phyloP scores from a whole-genome alignment of 73 alveolate species.

The Diophrys sp. region DNA sequence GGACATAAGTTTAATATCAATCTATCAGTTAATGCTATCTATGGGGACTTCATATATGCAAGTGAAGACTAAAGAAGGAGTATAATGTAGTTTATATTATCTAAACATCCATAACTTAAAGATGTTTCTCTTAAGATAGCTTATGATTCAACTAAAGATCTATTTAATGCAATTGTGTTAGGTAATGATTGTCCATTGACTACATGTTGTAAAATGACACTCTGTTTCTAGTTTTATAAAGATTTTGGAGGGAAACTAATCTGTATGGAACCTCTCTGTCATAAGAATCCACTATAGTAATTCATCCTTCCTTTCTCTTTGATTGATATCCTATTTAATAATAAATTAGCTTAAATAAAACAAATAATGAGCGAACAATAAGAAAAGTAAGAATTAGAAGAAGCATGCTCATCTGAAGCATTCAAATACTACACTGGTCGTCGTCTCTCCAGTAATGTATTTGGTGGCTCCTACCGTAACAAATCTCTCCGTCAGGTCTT shows the following conservation, averaged over 20 bases:
- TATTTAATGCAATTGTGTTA: slow-evolving; percentile 29
- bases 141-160: slow-evolving; percentile 11
- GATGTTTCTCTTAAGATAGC: slow-evolving; percentile 16
- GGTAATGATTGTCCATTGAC: slow-evolving; percentile 49
- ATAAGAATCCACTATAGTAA: slow-evolving; percentile 36
- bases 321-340: not conserved
- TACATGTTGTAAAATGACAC: slow-evolving; percentile 50
- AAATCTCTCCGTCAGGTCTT: no score
- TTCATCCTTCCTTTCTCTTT: slow-evolving; percentile 9
- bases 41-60: slow-evolving; percentile 4
- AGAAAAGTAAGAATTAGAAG: no score
- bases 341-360: not conserved
- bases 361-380: not conserved
- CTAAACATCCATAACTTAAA: not conserved
- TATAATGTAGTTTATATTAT: not conserved
- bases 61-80: not conserved
- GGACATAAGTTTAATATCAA: not conserved
- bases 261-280: slow-evolving; percentile 59
- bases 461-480: no score
- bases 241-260: slow-evolving; percentile 50
- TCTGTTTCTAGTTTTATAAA: slow-evolving; percentile 28
- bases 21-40: not conserved
- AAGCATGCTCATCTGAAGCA: no score
- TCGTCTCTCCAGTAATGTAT: no score
- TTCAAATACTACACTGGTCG: no score